Conservation (phyloP, 805 yeast species). For the Wickerhamomyces pijperi region DNA sequence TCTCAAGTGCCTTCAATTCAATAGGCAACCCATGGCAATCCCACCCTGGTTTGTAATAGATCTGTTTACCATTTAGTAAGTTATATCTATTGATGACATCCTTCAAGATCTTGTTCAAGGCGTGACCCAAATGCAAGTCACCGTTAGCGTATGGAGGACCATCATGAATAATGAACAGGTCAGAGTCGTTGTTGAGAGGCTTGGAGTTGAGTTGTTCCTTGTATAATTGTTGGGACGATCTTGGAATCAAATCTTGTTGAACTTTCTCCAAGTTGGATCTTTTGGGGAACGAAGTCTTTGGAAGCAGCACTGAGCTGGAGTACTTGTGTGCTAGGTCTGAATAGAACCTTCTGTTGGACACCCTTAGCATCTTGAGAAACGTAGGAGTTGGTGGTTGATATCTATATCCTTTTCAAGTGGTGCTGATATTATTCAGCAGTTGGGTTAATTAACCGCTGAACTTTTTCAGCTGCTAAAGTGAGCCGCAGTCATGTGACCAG, state of each 20-base stretch:
- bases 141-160: constrained; percentile 99
- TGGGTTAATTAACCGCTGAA: too few relatives aligned
- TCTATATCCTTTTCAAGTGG: too few relatives aligned
- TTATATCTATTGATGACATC: constrained; percentile 75
- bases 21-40: constrained; percentile 98
- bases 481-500: too few relatives aligned
- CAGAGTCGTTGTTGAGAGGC: constrained; percentile 17
- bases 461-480: too few relatives aligned
- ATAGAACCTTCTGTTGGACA: not conserved
- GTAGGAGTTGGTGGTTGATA: too few relatives aligned
- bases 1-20: constrained; percentile 71
- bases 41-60: constrained; percentile 89
- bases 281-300: constrained; percentile 57
- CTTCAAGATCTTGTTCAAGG: constrained; percentile 79
- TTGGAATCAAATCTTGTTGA: constrained; percentile 32
- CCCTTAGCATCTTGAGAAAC: not conserved
- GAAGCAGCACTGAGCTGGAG: constrained; percentile 31
- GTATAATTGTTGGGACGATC: constrained; percentile 51
- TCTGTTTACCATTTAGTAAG: constrained; percentile 46
- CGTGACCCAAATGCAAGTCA: constrained; percentile 83
- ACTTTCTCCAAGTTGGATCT: constrained; percentile 40
- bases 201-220: constrained; percentile 39
- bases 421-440: too few relatives aligned
- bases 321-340: constrained; percentile 14
- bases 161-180: constrained; percentile 69